These are phyloP conservation scores for Kondoa subrosea DNA, from an alignment of 768 basidiomycete species.

Conservation along the genomic window DNA sequence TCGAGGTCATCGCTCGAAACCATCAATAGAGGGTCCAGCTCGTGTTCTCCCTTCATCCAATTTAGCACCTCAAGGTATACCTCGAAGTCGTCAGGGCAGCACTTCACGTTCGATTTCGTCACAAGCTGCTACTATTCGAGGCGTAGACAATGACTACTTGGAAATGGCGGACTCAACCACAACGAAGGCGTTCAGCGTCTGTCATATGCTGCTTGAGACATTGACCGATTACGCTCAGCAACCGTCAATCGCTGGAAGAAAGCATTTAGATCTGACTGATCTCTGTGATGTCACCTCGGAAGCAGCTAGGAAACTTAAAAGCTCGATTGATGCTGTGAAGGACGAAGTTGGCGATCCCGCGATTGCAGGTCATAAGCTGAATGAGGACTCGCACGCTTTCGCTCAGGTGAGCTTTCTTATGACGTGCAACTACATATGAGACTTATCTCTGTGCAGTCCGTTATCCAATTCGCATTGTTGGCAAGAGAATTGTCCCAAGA, in stretches of 20 bases:
- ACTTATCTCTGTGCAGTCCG: neutral
- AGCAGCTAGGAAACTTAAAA: neutral
- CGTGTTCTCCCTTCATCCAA: neutral
- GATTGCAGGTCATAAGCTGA: neutral
- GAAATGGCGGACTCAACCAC: conserved; percentile 3
- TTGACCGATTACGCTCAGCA: neutral
- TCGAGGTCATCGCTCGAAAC: neutral
- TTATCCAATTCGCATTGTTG: neutral
- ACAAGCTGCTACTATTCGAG: neutral
- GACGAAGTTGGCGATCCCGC: neutral
- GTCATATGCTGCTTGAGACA: conserved; percentile 7
- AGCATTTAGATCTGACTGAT: neutral
- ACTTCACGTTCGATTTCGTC: neutral
- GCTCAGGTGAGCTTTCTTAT: neutral
- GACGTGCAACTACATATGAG: neutral
- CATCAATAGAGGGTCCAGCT: conserved; percentile 2
- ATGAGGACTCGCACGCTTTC: conserved; percentile 2
- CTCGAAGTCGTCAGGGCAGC: neutral
- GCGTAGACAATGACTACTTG: conserved; percentile 6
- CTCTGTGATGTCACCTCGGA: conserved; percentile 4
- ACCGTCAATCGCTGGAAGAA: neutral
- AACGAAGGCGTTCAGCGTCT: conserved; percentile 4
- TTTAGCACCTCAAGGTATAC: neutral
- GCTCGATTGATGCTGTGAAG: neutral
- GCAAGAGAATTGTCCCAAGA: conserved; percentile 7